Conservation (phyloP, 2,329 filamentous ascomycete genomes). For the Sarocladium kiliense region DNA sequence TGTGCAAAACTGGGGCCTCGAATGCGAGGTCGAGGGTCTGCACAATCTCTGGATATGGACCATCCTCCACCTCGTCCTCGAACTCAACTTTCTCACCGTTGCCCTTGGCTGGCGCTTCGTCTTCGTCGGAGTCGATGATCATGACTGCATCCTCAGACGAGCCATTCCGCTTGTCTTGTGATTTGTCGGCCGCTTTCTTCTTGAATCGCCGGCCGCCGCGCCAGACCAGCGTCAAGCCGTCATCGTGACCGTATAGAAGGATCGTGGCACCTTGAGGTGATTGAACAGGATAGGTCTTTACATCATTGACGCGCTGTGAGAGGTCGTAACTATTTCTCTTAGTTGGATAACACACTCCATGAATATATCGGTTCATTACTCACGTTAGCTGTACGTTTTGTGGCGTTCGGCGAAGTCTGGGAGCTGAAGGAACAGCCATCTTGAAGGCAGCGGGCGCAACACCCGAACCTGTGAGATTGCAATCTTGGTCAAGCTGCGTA, state of each 20-base stretch:
- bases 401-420: slow-evolving; percentile 40
- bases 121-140: slow-evolving; percentile 60
- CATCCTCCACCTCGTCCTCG: slow-evolving; percentile 43
- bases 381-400: slow-evolving; percentile 46
- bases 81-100: slow-evolving; percentile 54
- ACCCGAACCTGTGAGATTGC: background rate
- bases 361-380: slow-evolving; percentile 13
- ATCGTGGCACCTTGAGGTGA: slow-evolving; percentile 60
- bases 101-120: slow-evolving; percentile 30
- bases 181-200: slow-evolving; percentile 26
- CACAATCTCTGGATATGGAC: slow-evolving; percentile 47
- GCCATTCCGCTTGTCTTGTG: slow-evolving; percentile 46
- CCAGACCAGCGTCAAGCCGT: slow-evolving; percentile 57
- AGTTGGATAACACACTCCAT: slow-evolving; percentile 8
- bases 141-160: slow-evolving; percentile 49
- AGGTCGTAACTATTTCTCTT: slow-evolving; percentile 49
- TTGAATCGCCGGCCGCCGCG: slow-evolving; percentile 58
- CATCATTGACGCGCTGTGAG: slow-evolving; percentile 50
- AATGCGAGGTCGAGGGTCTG: slow-evolving; percentile 59
- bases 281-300: slow-evolving; percentile 56
- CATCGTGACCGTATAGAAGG: slow-evolving; percentile 59
- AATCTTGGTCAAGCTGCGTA: background rate
- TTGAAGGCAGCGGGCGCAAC: slow-evolving; percentile 11
- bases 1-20: slow-evolving; percentile 48
- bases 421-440: slow-evolving; percentile 28